A percentile compares a stretch with the other conserved stretches of the same genome.
Conservation (phyloP, 2,329 filamentous ascomycete genomes). For the Neofusicoccum ribis region DNA sequence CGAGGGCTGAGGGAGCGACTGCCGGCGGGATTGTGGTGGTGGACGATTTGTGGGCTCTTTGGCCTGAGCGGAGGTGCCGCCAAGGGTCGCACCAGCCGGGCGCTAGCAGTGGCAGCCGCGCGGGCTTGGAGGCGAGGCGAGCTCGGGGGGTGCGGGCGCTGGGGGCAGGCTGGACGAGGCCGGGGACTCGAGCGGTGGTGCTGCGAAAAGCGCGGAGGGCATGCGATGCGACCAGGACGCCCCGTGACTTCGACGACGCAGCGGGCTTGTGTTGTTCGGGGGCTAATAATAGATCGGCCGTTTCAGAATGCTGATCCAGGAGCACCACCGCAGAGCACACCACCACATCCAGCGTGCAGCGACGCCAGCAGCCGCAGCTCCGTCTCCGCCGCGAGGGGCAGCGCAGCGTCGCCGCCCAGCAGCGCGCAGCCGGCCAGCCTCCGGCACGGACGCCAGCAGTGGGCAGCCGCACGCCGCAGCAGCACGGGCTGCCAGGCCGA, state of each 20-base stretch:
- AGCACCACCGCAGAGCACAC: neutral
- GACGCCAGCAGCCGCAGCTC: neutral
- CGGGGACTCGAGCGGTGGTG: conserved; percentile 10
- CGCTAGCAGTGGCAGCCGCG: conserved; percentile 16
- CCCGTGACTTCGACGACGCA: conserved; percentile 13
- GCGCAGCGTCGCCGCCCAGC: neutral
- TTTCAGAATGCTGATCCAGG: conserved; percentile 16
- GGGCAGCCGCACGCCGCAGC: too few species aligned
- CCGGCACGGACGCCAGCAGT: too few species aligned
- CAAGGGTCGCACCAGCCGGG: conserved; percentile 14
- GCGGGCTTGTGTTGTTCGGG: conserved; percentile 14
- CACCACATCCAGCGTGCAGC: neutral
- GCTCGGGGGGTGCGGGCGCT: conserved; percentile 1
- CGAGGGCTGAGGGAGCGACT: neutral
- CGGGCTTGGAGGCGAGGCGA: conserved; percentile 7
- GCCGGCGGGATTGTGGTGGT: neutral
- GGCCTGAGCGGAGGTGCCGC: conserved; percentile 3
- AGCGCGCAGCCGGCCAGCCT: too few species aligned
- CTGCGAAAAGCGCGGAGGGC: conserved; percentile 7
- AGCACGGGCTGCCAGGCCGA: too few species aligned
- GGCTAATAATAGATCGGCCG: conserved; percentile 16
- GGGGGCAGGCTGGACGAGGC: conserved; percentile 7
- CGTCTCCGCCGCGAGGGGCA: too few species aligned
- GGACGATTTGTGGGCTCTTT: conserved; percentile 9
- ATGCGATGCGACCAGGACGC: conserved; percentile 10